These are phyloP conservation scores for Sistotremastrum niveocremeum DNA, from an alignment of 768 basidiomycete species.

Conservation along the genomic window DNA sequence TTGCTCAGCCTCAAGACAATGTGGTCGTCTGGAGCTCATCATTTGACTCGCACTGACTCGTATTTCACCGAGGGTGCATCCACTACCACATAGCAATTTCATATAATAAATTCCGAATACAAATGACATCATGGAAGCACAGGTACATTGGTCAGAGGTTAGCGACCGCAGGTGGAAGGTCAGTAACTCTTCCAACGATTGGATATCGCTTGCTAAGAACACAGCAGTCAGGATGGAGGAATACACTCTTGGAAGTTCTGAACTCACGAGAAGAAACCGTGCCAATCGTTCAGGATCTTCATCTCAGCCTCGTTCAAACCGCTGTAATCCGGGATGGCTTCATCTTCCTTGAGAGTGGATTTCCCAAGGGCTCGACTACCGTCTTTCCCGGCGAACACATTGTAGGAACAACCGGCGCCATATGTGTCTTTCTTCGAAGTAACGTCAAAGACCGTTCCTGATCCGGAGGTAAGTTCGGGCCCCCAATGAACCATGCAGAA, in stretches of 20 bases:
- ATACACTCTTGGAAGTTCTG: constrained; percentile 1
- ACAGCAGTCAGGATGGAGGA: not conserved
- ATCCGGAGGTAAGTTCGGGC: not conserved
- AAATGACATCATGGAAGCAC: not conserved
- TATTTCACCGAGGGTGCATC: too few relatives aligned
- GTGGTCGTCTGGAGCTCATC: too few relatives aligned
- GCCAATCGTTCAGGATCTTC: constrained; percentile 83
- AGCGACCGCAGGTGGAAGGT: constrained; percentile 30
- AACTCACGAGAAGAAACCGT: constrained; percentile 73
- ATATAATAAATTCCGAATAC: not conserved
- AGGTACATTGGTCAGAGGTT: constrained; percentile 7
- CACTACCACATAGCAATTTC: too few relatives aligned
- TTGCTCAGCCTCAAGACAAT: too few relatives aligned
- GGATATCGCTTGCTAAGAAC: constrained; percentile 67
- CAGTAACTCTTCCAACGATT: constrained; percentile 62
- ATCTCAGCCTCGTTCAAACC: constrained; percentile 52
- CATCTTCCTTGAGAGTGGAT: constrained; percentile 74
- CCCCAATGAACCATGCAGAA: not conserved
- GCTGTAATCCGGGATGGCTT: constrained; percentile 84
- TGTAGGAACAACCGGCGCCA: constrained; percentile 66
- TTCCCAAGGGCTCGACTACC: constrained; percentile 80
- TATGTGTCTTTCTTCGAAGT: constrained; percentile 77
- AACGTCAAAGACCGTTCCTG: constrained; percentile 87
- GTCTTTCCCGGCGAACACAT: constrained; percentile 88
- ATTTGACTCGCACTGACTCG: too few relatives aligned